Percentiles rank a stretch among this genome's conserved stretches.
phyloP scores from a whole-genome alignment of 441 rosid species.

The Bruguiera hainesii region DNA sequence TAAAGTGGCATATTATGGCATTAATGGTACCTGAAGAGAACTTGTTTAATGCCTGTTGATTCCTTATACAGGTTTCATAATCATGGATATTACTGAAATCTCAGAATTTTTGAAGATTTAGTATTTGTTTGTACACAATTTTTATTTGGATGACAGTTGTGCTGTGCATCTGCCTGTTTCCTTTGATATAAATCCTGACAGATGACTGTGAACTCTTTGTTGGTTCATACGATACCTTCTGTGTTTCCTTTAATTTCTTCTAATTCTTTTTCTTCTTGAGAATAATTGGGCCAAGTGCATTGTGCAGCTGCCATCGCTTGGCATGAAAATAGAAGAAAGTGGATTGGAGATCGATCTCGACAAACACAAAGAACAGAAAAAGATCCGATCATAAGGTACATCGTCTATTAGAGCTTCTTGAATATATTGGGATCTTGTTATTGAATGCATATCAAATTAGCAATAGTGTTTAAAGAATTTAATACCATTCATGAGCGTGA shows the following conservation, averaged over 20 bases:
- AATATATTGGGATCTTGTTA: background rate
- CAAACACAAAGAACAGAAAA: constrained; percentile 35
- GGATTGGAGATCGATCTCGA: constrained; percentile 67
- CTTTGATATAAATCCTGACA: background rate
- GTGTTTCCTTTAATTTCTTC: background rate
- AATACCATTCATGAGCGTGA: too few species aligned
- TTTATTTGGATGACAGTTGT: too few species aligned
- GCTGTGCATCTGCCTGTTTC: background rate
- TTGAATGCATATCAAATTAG: background rate
- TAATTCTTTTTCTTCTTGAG: background rate
- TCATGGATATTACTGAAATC: too few species aligned
- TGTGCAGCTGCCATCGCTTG: constrained; percentile 60
- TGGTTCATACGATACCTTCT: background rate
- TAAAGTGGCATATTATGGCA: too few species aligned
- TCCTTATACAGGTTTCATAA: too few species aligned
- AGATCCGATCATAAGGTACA: constrained; percentile 82
- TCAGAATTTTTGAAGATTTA: too few species aligned
- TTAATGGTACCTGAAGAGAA: too few species aligned
- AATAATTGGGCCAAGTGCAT: constrained; percentile 17
- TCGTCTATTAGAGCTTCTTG: constrained; percentile 8
- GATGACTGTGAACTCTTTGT: background rate
- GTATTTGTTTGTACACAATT: too few species aligned
- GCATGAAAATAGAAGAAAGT: constrained; percentile 73
- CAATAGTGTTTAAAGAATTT: too few species aligned
- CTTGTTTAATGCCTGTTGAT: too few species aligned